Evolutionary conservation across 2,329 filamentous ascomycete genomes (phyloP).

Genomic region (Salinomyces thailandicus): DNA sequence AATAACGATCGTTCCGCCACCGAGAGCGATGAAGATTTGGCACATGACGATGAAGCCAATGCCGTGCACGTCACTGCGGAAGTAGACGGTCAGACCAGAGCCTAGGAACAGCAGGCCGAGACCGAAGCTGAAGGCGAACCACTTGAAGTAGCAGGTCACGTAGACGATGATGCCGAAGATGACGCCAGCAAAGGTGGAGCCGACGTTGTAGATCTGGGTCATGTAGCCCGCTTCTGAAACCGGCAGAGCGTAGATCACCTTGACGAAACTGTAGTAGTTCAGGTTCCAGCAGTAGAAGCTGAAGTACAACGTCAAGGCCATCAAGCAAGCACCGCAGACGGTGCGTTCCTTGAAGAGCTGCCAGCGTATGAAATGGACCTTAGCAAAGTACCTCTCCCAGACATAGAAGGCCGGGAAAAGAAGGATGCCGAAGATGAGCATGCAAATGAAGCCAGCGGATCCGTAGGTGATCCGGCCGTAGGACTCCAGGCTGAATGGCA

Average conservation of each 20-base stretch:
- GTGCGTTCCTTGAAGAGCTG: slow-evolving; percentile 42
- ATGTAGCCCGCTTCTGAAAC: slow-evolving; percentile 26
- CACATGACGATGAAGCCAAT: slow-evolving; percentile 45
- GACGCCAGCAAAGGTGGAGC: slow-evolving; percentile 34
- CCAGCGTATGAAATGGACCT: slow-evolving; percentile 48
- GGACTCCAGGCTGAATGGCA: slow-evolving; percentile 51
- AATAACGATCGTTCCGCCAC: slow-evolving; percentile 44
- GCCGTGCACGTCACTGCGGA: slow-evolving; percentile 27
- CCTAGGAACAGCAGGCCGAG: slow-evolving; percentile 26
- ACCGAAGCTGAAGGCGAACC: slow-evolving; percentile 26
- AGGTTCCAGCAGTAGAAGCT: slow-evolving; percentile 34
- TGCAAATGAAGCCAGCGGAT: slow-evolving; percentile 30
- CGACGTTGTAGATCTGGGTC: slow-evolving; percentile 26
- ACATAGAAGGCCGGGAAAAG: slow-evolving; percentile 37
- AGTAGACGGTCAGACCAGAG: slow-evolving; percentile 27
- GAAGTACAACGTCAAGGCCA: slow-evolving; percentile 34
- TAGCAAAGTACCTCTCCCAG: slow-evolving; percentile 49
- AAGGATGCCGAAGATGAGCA: slow-evolving; percentile 25
- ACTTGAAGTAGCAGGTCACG: slow-evolving; percentile 41
- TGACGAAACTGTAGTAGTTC: slow-evolving; percentile 36
- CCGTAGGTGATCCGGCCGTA: slow-evolving; percentile 27
- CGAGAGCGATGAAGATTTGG: slow-evolving; percentile 46
- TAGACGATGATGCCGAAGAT: slow-evolving; percentile 40
- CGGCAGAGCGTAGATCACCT: slow-evolving; percentile 37
- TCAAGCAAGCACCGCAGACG: slow-evolving; percentile 37